Percentiles rank a stretch among this genome's conserved stretches.
Conservation (phyloP, 1,284 basidiomycete genomes). For the Leucoagaricus sp. region DNA sequence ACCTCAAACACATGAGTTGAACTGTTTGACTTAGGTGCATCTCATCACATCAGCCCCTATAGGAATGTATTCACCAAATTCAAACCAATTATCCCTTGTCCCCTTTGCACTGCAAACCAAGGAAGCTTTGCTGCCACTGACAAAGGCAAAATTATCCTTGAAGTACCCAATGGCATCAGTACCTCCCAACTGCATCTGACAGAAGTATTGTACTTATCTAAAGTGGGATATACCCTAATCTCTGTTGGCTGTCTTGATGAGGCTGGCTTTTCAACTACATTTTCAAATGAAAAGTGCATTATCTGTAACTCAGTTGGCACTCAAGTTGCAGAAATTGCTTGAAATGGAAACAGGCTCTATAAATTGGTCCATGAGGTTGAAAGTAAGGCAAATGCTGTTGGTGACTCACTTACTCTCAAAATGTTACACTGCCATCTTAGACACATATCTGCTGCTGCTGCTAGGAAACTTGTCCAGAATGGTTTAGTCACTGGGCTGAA, state of each 20-base stretch:
- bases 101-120: constrained; percentile 36
- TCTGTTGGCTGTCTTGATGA: constrained; percentile 37
- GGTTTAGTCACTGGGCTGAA: constrained; percentile 32
- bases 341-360: constrained; percentile 25
- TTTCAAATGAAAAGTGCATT: constrained; percentile 29
- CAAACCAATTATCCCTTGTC: constrained; percentile 24
- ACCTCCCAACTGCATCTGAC: constrained; percentile 28
- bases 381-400: constrained; percentile 1
- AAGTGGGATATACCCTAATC: constrained; percentile 35
- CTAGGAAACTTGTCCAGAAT: constrained; percentile 25
- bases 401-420: constrained; percentile 27
- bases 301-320: constrained; percentile 25
- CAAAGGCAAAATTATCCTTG: constrained; percentile 34
- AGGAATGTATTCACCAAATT: constrained; percentile 32
- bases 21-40: constrained; percentile 43
- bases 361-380: constrained; percentile 4
- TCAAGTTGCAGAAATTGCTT: constrained; percentile 24
- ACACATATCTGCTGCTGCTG: constrained; percentile 33
- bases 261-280: constrained; percentile 28
- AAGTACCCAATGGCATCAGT: constrained; percentile 36
- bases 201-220: constrained; percentile 36
- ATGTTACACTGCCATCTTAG: constrained; percentile 35
- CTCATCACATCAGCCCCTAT: constrained; percentile 42
- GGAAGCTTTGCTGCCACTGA: constrained; percentile 33
- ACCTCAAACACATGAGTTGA: no score